Conservation (phyloP, 345 rosid species). For the Noccaea bulbosa region DNA sequence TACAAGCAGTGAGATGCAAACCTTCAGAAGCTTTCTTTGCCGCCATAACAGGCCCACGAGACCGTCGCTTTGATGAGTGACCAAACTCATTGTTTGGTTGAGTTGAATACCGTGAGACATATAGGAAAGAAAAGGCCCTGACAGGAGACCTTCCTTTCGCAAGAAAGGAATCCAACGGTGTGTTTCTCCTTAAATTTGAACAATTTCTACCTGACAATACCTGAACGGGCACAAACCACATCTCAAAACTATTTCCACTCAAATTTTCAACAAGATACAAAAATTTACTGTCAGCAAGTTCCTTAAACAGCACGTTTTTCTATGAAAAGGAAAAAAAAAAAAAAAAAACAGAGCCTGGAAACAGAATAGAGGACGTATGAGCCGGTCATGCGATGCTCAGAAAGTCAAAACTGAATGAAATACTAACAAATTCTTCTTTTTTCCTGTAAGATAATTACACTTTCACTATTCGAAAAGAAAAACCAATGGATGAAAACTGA, state of each 20-base stretch:
- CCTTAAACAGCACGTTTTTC: not conserved
- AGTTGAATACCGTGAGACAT: conserved; percentile 50
- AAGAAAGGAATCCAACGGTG: conserved; percentile 47
- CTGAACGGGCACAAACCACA: conserved; percentile 44
- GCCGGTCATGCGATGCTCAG: not conserved
- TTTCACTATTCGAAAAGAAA: not conserved
- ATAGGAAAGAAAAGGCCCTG: conserved; percentile 53
- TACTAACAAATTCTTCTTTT: not conserved
- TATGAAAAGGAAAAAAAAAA: not conserved
- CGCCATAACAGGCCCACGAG: conserved; percentile 94
- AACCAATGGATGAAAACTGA: not conserved
- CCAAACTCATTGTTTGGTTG: conserved; percentile 48
- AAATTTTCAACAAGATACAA: not conserved
- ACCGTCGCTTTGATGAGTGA: conserved; percentile 73
- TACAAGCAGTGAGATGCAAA: conserved; percentile 31
- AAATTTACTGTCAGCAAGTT: conserved; percentile 8
- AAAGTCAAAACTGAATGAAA: conserved; percentile 1
- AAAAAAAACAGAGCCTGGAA: not conserved
- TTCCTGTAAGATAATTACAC: not conserved
- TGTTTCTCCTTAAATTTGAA: conserved; percentile 53
- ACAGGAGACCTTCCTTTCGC: conserved; percentile 52
- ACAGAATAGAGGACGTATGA: not conserved
- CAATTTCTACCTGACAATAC: conserved; percentile 57
- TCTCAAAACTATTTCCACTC: conserved; percentile 18
- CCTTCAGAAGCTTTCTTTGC: conserved; percentile 84